Evolutionary conservation across 768 basidiomycete genomes (phyloP).

Genomic region (Mycena alexandri): DNA sequence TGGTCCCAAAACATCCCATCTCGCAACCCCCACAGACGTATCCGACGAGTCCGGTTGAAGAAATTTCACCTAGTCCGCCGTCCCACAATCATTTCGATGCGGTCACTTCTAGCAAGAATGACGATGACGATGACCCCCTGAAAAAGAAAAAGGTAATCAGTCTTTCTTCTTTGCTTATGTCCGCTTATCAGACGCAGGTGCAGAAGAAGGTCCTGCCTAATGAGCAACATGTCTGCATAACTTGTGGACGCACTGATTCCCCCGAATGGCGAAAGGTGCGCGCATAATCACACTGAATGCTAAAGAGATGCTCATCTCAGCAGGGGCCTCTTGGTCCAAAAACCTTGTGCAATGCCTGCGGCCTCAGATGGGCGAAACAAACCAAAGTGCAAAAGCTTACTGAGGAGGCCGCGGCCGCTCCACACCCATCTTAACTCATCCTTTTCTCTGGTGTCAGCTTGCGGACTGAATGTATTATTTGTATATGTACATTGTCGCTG

Average conservation of each 20-base stretch:
- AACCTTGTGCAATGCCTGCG: slow-evolving; percentile 98
- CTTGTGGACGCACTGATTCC: slow-evolving; percentile 94
- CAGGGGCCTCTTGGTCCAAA: slow-evolving; percentile 95
- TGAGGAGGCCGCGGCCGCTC: slow-evolving; percentile 32
- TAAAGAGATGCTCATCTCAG: slow-evolving; percentile 18
- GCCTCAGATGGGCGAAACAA: slow-evolving; percentile 91
- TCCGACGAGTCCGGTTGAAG: slow-evolving; percentile 37
- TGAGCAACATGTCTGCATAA: slow-evolving; percentile 89
- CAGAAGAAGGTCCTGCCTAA: slow-evolving; percentile 57
- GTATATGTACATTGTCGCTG: too few relatives aligned
- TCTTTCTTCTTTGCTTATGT: slow-evolving; percentile 6
- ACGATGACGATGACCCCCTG: slow-evolving; percentile 27
- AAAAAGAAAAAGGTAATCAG: slow-evolving; percentile 35
- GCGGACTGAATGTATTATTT: too few relatives aligned
- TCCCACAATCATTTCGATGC: slow-evolving; percentile 13
- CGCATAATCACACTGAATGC: slow-evolving; percentile 6
- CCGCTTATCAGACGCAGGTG: slow-evolving; percentile 47
- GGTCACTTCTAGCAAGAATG: slow-evolving; percentile 4
- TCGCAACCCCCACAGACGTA: slow-evolving; percentile 9
- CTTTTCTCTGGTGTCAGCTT: too few relatives aligned
- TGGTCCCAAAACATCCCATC: slow-evolving; percentile 19
- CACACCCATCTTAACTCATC: not conserved
- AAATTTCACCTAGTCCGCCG: slow-evolving; percentile 19
- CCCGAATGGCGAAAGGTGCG: slow-evolving; percentile 95
- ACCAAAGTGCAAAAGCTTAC: slow-evolving; percentile 46